Conservation (phyloP, 2,329 filamentous ascomycete species). For the Colletotrichum eleusines region DNA sequence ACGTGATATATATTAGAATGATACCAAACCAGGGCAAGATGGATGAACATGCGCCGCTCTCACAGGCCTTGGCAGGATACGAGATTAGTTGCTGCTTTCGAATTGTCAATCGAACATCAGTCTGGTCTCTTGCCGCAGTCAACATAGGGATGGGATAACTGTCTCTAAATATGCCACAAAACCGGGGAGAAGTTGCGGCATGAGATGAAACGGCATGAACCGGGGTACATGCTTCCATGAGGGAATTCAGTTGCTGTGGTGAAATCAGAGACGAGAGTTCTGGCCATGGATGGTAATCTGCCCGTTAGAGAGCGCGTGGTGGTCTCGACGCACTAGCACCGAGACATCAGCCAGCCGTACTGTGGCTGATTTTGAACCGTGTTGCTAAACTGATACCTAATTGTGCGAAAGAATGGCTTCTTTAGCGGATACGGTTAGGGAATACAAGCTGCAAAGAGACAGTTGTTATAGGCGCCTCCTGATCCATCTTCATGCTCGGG, state of each 20-base stretch:
- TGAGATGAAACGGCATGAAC: no score
- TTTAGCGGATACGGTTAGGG: background rate
- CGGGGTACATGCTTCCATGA: no score
- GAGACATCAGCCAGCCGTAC: background rate
- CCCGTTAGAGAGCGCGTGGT: background rate
- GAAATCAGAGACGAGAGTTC: no score
- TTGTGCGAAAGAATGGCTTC: background rate
- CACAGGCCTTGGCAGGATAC: background rate
- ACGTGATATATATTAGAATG: background rate
- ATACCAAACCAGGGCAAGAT: background rate
- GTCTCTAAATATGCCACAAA: background rate
- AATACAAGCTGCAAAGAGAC: no score
- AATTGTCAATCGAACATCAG: background rate
- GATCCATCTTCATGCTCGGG: background rate
- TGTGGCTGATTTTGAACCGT: background rate
- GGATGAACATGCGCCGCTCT: no score
- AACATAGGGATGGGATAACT: background rate
- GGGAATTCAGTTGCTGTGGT: background rate
- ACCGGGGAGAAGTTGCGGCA: rapidly evolving
- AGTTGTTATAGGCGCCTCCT: background rate
- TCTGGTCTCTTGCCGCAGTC: background rate
- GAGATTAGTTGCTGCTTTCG: background rate
- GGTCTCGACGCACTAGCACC: background rate
- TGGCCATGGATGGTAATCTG: no score
- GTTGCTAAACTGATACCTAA: background rate